Base-by-base conservation (phyloP, 1,284 basidiomycete species). In the Phellinidium pouzarii region DNA sequence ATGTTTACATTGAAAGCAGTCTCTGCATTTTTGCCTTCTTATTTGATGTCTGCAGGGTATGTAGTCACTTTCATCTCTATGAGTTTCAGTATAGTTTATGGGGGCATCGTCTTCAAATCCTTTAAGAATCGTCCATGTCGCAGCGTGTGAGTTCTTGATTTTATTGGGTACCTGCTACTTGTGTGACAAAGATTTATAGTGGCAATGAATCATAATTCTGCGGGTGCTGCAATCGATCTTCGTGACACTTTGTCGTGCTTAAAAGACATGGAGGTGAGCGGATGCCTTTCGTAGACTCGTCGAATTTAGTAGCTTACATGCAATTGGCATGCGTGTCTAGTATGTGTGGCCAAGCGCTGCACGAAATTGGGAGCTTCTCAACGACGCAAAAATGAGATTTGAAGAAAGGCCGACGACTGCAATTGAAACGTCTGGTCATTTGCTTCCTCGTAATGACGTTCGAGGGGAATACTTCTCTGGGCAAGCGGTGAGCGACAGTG, bases 121-220 rank as follows among this genome's bases (percentile, higher is more conserved):
- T 47, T 56, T 8, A 11, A 89, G 88, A 34, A 87, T 92, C 61
- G 89, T 92, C 83, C 88, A 91, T 62, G 78, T 88, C 37, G 71
- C 87, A 54, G 84, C 83, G n/a, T 63, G 87, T 87, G 65, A 59
- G 82, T 64, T 20, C 7, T 17, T 6, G 19, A 31, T 59, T 53
- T 7, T 20, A 19, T 25, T 4, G 6, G n/a, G 17, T 17, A 41
- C 55, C 48, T 34, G 17, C 14, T 36, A 31, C 20, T 29, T 40
- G 34, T 37, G 50, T 14, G 27, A 29, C 43, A 14, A 19, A 17
- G 57, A 59, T 56, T 44, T 48, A 49, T 20, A 89, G 87, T 89
- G 62, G 80, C 77, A 11, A 69, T 85, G 53, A 76, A 78, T 20
- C 80, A 84, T 37, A 82, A 84, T 61, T 40, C 29, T 17, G 71